A percentile compares a stretch with the other conserved stretches of the same genome.
phyloP scores from a whole-genome alignment of 495 filamentous ascomycete species.

The Neurospora sp. region DNA sequence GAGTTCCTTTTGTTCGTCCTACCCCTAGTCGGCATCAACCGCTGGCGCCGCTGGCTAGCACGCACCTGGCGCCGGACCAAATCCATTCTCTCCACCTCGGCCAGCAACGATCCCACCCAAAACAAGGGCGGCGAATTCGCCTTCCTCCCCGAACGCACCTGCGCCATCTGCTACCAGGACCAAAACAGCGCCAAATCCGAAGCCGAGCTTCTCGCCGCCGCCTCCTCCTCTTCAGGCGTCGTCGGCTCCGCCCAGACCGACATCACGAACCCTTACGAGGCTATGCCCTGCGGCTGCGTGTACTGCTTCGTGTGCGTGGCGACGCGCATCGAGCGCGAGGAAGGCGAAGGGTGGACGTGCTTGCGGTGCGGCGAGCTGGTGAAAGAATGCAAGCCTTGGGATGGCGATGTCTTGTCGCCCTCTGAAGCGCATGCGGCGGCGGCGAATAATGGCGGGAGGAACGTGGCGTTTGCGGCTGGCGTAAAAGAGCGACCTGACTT shows the following conservation, averaged over 20 bases:
- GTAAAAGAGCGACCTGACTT: slow-evolving; percentile 15
- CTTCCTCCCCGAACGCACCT: slow-evolving; percentile 87
- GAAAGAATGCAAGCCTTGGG: slow-evolving; percentile 89
- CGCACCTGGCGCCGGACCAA: slow-evolving; percentile 72
- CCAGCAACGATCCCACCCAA: slow-evolving; percentile 26
- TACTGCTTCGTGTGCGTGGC: slow-evolving; percentile 99
- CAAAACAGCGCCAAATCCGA: slow-evolving; percentile 69
- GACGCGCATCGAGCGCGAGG: slow-evolving; percentile 77
- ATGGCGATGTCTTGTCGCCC: slow-evolving; percentile 69
- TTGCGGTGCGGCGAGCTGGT: slow-evolving; percentile 77
- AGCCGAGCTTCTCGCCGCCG: slow-evolving; percentile 55
- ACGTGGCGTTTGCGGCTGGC: slow-evolving; percentile 60
- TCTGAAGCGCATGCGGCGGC: slow-evolving; percentile 37
- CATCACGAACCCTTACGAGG: slow-evolving; percentile 92
- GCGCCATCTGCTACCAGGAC: slow-evolving; percentile 94
- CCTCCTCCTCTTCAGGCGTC: slow-evolving; percentile 56
- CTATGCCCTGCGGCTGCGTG: slow-evolving; percentile 80
- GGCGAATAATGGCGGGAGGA: slow-evolving; percentile 34
- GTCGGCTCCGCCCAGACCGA: slow-evolving; percentile 86
- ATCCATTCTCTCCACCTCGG: slow-evolving; percentile 42
- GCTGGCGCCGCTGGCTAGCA: slow-evolving; percentile 84
- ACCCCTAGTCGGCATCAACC: slow-evolving; percentile 82
- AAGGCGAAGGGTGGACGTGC: slow-evolving; percentile 94
- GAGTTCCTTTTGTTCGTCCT: slow-evolving; percentile 95
- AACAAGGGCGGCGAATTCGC: slow-evolving; percentile 60